A percentile compares a stretch with the other conserved stretches of the same genome.
Conservation (phyloP, 257 asterid species). For the Capsicum pubescens region DNA sequence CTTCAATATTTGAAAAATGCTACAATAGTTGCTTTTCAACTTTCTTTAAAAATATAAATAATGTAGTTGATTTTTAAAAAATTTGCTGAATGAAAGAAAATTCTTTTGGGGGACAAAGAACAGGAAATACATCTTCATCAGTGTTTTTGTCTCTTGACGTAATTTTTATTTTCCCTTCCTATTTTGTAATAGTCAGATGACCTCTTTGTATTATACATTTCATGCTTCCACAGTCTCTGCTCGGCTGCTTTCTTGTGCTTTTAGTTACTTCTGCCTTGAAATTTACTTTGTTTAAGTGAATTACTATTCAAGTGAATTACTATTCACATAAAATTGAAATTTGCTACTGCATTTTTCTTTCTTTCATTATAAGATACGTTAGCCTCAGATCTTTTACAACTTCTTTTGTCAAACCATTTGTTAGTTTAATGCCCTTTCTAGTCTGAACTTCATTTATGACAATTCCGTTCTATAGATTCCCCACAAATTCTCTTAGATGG, state of each 20-base stretch:
- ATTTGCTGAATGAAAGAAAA: background rate
- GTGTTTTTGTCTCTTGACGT: background rate
- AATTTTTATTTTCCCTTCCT: background rate
- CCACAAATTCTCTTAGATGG: slow-evolving; percentile 17
- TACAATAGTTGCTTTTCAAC: slow-evolving; percentile 9
- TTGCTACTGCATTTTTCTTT: background rate
- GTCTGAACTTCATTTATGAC: background rate
- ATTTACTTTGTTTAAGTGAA: background rate
- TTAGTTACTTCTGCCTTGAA: slow-evolving; percentile 8
- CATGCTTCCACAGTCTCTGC: slow-evolving; percentile 10
- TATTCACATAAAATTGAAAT: background rate
- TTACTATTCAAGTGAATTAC: background rate
- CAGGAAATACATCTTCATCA: background rate
- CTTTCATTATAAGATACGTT: background rate
- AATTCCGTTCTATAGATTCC: background rate
- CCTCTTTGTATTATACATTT: background rate
- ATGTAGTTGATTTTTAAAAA: background rate
- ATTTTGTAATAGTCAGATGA: slow-evolving; percentile 7
- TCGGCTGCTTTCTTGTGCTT: background rate
- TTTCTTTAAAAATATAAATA: background rate
- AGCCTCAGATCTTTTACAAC: background rate
- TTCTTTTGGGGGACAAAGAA: background rate
- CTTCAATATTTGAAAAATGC: slow-evolving; percentile 19
- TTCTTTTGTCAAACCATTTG: slow-evolving; percentile 9
- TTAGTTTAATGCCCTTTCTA: background rate